Percentiles rank a stretch among this genome's conserved stretches.
phyloP scores from a whole-genome alignment of 805 yeast genomes.

The Spathaspora boniae region DNA sequence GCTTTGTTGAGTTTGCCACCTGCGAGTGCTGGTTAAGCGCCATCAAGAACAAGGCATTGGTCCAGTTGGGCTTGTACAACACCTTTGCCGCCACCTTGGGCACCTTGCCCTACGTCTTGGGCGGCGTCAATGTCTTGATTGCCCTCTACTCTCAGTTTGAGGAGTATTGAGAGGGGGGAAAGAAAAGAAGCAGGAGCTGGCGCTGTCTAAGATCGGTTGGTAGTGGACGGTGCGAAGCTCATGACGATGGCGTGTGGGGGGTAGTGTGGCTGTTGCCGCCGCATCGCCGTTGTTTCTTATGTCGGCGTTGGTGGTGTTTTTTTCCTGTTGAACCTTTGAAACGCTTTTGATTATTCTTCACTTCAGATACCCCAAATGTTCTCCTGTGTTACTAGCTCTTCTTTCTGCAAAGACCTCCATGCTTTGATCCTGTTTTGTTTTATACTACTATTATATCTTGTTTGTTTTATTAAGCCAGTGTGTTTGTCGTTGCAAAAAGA shows the following conservation, averaged over 20 bases:
- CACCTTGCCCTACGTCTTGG: conserved; percentile 44
- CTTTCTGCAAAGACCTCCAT: too few species aligned
- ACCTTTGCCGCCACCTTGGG: conserved; percentile 41
- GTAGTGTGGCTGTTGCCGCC: too few species aligned
- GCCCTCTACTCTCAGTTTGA: conserved; percentile 52
- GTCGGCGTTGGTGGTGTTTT: too few species aligned
- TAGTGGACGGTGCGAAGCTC: too few species aligned
- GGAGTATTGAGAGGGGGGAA: conserved; percentile 39
- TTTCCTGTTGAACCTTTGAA: too few species aligned
- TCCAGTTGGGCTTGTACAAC: conserved; percentile 36
- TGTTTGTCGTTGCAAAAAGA: background rate
- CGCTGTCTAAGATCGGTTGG: too few species aligned
- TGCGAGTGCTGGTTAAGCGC: conserved; percentile 23
- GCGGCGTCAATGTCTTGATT: conserved; percentile 42
- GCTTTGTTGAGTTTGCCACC: conserved; percentile 23
- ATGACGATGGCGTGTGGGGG: too few species aligned
- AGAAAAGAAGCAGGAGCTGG: background rate
- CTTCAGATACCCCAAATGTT: too few species aligned
- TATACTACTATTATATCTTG: background rate
- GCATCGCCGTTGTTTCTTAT: too few species aligned
- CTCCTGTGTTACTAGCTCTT: too few species aligned
- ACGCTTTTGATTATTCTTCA: too few species aligned
- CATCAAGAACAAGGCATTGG: conserved; percentile 26
- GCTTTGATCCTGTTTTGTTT: conserved; percentile 1
- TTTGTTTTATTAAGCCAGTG: background rate